Evolutionary conservation across 306 rosid species (phyloP).

Genomic region (Vicia sativa): DNA sequence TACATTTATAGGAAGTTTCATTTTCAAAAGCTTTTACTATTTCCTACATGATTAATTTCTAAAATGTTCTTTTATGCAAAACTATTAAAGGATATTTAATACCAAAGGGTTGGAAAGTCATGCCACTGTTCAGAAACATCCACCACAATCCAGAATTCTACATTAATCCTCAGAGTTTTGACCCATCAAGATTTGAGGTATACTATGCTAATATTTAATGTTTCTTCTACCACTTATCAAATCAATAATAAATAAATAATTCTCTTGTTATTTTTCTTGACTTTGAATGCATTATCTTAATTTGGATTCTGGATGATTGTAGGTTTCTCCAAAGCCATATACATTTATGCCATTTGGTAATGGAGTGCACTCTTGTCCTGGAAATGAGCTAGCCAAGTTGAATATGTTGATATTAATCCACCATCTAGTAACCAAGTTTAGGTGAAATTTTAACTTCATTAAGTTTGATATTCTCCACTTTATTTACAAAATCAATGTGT

Average conservation of each 20-base stretch:
- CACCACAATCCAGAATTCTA: constrained; percentile 82
- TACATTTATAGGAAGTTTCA: not conserved
- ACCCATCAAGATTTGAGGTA: constrained; percentile 94
- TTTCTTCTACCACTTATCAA: too few relatives aligned
- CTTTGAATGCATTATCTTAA: not conserved
- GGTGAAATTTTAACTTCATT: constrained; percentile 56
- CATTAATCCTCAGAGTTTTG: constrained; percentile 74
- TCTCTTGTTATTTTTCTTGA: not conserved
- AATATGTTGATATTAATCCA: constrained; percentile 75
- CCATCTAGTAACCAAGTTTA: constrained; percentile 67
- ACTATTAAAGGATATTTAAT: constrained; percentile 74
- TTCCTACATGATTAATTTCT: constrained; percentile 23
- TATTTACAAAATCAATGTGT: too few relatives aligned
- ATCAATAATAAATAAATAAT: too few relatives aligned
- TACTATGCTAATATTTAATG: not conserved
- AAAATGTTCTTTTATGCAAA: constrained; percentile 13
- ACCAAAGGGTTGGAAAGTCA: constrained; percentile 98
- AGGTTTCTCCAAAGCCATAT: constrained; percentile 73
- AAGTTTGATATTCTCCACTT: too few relatives aligned
- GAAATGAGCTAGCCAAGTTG: constrained; percentile 86
- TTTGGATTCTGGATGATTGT: constrained; percentile 20
- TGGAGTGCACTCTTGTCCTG: constrained; percentile 89
- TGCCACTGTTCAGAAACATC: constrained; percentile 93
- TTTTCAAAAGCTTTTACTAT: constrained; percentile 5
- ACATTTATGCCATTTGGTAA: constrained; percentile 94